Evolutionary conservation across 2,329 filamentous ascomycete species (phyloP).

Genomic region (Exophiala spinifera): DNA sequence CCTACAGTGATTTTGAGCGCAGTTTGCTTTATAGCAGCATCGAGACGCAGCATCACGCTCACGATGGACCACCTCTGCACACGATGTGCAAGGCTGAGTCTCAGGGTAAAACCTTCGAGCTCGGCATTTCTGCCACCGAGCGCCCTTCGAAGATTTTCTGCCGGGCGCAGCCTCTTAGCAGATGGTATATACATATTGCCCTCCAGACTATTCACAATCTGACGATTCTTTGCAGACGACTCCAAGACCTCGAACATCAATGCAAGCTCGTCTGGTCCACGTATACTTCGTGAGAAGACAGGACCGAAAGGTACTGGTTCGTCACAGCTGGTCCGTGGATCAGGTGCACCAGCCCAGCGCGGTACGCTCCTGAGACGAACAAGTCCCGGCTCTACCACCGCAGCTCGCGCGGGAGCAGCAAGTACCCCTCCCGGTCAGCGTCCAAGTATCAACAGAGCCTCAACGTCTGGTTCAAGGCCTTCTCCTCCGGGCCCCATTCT

Average conservation of each 20-base stretch:
- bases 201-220: neutral
- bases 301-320: neutral
- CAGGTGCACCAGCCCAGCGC: neutral
- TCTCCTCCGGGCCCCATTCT: conserved; percentile 8
- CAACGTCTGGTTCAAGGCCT: neutral
- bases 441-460: neutral
- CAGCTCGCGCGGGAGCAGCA: neutral
- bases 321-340: neutral
- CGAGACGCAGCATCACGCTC: neutral
- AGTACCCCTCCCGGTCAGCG: neutral
- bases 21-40: neutral
- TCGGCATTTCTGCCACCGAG: neutral
- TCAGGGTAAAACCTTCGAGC: neutral
- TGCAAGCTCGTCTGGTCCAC: neutral
- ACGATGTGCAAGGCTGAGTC: conserved; percentile 16
- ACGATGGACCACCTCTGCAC: conserved; percentile 17
- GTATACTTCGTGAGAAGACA: neutral
- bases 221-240: neutral
- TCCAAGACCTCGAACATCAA: neutral
- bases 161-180: conserved; percentile 1
- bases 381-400: neutral
- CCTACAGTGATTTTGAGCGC: neutral
- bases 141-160: conserved; percentile 13
- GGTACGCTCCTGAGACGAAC: conserved; percentile 4
- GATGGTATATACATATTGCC: conserved; percentile 11